These are phyloP conservation scores for Kodamaea restingae DNA, from an alignment of 805 yeast species.

Conservation along the genomic window DNA sequence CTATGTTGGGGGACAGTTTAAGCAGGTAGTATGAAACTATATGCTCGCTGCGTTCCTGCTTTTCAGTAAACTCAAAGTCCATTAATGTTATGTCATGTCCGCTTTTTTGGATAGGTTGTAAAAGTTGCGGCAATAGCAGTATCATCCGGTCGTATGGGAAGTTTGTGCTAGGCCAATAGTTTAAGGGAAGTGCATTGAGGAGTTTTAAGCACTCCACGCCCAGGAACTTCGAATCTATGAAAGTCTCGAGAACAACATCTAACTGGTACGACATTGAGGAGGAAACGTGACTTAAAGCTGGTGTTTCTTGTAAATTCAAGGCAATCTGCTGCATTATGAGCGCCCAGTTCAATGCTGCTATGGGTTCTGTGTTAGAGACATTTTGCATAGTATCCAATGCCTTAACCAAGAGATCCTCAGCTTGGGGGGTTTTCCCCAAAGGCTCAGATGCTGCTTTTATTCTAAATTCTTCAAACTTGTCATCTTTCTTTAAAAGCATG, in stretches of 20 bases:
- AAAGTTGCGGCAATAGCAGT: slow-evolving; percentile 2
- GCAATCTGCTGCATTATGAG: slow-evolving; percentile 6
- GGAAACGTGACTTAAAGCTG: slow-evolving; percentile 8
- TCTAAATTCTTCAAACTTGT: neutral
- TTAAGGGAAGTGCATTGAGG: slow-evolving; percentile 4
- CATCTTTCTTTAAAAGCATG: slow-evolving; percentile 7
- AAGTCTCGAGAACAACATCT: slow-evolving; percentile 5
- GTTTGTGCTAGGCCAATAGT: neutral
- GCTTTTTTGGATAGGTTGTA: slow-evolving; percentile 1
- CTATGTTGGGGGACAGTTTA: neutral
- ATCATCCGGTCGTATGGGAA: slow-evolving; percentile 4
- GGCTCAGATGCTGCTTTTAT: neutral
- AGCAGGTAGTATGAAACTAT: slow-evolving; percentile 3
- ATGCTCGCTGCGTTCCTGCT: neutral
- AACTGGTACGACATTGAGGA: slow-evolving; percentile 16
- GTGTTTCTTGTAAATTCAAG: neutral
- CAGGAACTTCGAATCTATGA: slow-evolving; percentile 3
- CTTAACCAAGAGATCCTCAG: slow-evolving; percentile 9
- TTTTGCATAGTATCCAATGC: slow-evolving; percentile 9
- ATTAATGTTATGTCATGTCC: neutral
- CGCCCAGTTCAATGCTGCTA: slow-evolving; percentile 10
- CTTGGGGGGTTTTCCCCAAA: slow-evolving; percentile 5
- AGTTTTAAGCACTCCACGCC: slow-evolving; percentile 2
- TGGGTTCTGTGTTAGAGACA: slow-evolving; percentile 4
- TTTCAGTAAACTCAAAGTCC: slow-evolving; percentile 2